Evolutionary conservation across 495 filamentous ascomycete genomes (phyloP), one percentile per base, ranked within the genome.

Genomic region (Polyplosphaeria fusca): DNA sequence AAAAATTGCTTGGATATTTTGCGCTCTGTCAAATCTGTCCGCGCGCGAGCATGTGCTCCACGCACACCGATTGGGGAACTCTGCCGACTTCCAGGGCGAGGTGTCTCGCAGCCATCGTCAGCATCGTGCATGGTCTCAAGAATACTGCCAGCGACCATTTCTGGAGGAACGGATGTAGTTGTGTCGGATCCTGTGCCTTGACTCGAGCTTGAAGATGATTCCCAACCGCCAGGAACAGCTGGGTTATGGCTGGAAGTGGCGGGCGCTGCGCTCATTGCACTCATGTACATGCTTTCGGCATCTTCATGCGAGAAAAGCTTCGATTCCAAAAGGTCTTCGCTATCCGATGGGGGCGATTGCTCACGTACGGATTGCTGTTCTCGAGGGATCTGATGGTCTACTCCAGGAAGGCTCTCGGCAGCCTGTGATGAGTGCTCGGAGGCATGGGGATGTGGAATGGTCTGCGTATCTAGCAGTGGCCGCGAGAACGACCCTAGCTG

Each of bases 241-340:
- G 39, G 47, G 14, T 37, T 47, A 27, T 37, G 38, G 27, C 44
- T 51, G 13, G 27, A 30, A 23, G 40, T 26, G 20, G 32, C 27
- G 23, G 65, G 54, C 0, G 47, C 57, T 4, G 64, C 60, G 16
- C 81, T 84, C 9, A 86, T 73, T 19, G 86, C 86, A 64, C 84
- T 87, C 82, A 96, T 91, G 60, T 97, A 97, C 84, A 99, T 86
- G 71, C 93, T 97, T 63, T 92, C 86, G 0, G 93, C 93, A 55
- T 97, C 91, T 53, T 94, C 89, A 52, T 94, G 86, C 48, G 82
- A 91, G 68, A 91, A 97, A 14, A 93, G 68, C 60, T 79, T 88
- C 9, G 94, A 97, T 56, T 88, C 60, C 19, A 73, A 64, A 63
- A 78, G 63, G 28, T 77, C 76, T 48, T 74, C 72, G 1, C 59